Conservation (phyloP, 495 filamentous ascomycete species). For the Corynascus novoguineensis region DNA sequence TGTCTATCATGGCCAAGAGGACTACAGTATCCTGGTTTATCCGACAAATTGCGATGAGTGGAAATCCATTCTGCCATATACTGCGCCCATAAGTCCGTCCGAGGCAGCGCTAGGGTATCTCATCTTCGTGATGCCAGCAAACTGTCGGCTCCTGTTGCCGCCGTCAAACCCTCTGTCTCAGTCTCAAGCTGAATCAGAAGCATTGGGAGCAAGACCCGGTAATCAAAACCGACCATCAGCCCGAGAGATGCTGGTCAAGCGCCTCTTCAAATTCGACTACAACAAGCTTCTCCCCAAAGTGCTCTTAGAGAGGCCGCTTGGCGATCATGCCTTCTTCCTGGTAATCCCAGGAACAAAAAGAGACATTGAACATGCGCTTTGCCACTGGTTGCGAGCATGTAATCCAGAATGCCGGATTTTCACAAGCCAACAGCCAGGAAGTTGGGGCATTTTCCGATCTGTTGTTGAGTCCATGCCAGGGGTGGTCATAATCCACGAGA, state of each 20-base stretch:
- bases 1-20: constrained; percentile 24
- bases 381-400: constrained; percentile 27
- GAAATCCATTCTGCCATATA: constrained; percentile 21
- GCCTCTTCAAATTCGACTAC: constrained; percentile 27
- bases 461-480: constrained; percentile 12
- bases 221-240: not conserved
- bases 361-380: constrained; percentile 9
- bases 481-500: constrained; percentile 35
- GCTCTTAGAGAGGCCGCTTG: not conserved
- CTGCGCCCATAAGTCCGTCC: constrained; percentile 19
- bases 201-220: too few species aligned
- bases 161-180: not conserved
- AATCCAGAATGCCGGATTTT: constrained; percentile 29
- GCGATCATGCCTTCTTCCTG: constrained; percentile 27
- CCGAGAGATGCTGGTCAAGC: constrained; percentile 21
- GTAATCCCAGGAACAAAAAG: constrained; percentile 23
- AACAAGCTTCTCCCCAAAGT: constrained; percentile 18
- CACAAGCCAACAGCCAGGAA: constrained; percentile 18
- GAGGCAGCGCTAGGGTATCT: constrained; percentile 31
- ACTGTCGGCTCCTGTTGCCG: constrained; percentile 21
- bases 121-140: constrained; percentile 28
- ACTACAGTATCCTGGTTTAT: constrained; percentile 39
- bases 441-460: constrained; percentile 28
- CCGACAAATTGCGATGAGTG: constrained; percentile 38
- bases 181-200: not conserved